Conservation (phyloP, 2,329 filamentous ascomycete genomes). For the Lecanicillium sp. region DNA sequence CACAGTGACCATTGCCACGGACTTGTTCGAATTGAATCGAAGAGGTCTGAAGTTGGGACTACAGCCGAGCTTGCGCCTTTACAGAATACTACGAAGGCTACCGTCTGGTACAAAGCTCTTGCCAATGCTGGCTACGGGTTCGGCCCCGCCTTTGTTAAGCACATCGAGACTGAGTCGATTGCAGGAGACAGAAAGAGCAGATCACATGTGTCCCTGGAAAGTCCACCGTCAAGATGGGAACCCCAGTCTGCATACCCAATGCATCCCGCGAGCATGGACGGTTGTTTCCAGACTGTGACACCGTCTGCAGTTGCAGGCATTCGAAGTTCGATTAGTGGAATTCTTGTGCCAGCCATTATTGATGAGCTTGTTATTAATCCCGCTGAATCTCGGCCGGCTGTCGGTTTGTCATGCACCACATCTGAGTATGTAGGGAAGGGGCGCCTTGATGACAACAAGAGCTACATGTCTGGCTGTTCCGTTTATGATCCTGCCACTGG, state of each 20-base stretch:
- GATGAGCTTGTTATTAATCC: conserved; percentile 14
- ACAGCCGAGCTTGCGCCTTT: neutral
- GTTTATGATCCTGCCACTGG: conserved; percentile 14
- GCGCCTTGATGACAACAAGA: conserved; percentile 1
- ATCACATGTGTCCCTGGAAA: neutral
- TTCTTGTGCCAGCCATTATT: conserved; percentile 16
- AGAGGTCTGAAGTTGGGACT: neutral
- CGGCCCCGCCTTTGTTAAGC: conserved; percentile 4
- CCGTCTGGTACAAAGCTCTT: conserved; percentile 5
- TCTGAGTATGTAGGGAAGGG: conserved; percentile 1
- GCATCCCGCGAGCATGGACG: conserved; percentile 27
- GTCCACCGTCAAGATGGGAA: conserved; percentile 1
- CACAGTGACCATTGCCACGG: conserved; percentile 2
- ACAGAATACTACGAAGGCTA: neutral
- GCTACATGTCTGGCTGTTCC: conserved; percentile 15
- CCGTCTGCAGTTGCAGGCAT: conserved; percentile 12
- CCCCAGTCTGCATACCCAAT: conserved; percentile 17
- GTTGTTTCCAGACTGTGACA: conserved; percentile 17
- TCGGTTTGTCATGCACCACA: conserved; percentile 6
- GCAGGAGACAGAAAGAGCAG: conserved; percentile 1
- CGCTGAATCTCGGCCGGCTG: conserved; percentile 4
- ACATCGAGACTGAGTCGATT: conserved; percentile 2
- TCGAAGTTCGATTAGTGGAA: conserved; percentile 11
- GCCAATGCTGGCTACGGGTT: conserved; percentile 2
- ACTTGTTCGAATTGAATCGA: neutral